phyloP scores from a whole-genome alignment of 306 rosid species.

The Canavalia gladiata region DNA sequence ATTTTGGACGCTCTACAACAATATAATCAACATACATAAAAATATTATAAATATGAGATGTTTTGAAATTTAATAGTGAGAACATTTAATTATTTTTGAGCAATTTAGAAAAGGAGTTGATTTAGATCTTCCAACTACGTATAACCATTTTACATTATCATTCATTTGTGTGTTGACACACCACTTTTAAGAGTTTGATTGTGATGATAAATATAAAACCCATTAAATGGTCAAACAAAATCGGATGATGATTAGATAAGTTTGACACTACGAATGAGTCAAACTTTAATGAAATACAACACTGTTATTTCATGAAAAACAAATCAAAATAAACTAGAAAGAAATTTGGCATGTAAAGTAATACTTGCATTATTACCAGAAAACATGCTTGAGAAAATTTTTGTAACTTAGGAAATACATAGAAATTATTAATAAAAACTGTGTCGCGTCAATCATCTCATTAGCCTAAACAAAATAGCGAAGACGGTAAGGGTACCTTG shows the following conservation, averaged over 20 bases:
- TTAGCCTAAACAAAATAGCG: not conserved
- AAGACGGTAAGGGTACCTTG: constrained; percentile 63
- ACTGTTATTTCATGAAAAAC: not conserved
- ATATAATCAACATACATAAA: constrained; percentile 35
- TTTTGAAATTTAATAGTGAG: constrained; percentile 6
- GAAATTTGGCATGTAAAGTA: constrained; percentile 13
- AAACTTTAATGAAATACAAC: no score
- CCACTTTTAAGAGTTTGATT: no score
- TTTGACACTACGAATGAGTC: no score
- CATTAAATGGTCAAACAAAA: no score
- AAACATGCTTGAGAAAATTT: not conserved
- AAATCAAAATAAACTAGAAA: not conserved
- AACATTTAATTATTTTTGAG: constrained; percentile 16
- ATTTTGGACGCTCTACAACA: constrained; percentile 66
- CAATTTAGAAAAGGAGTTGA: not conserved
- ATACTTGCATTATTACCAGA: not conserved
- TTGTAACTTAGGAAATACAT: not conserved
- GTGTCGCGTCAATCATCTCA: constrained; percentile 4
- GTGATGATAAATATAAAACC: no score
- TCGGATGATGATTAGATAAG: no score
- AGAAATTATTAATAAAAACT: constrained; percentile 35
- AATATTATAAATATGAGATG: not conserved
- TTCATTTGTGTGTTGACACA: no score
- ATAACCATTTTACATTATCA: no score
- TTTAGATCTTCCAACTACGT: not conserved